A percentile compares a stretch with the other conserved stretches of the same genome.
Evolutionary conservation across 139 green algal species (phyloP).

Genomic region (Micromonas commoda): DNA sequence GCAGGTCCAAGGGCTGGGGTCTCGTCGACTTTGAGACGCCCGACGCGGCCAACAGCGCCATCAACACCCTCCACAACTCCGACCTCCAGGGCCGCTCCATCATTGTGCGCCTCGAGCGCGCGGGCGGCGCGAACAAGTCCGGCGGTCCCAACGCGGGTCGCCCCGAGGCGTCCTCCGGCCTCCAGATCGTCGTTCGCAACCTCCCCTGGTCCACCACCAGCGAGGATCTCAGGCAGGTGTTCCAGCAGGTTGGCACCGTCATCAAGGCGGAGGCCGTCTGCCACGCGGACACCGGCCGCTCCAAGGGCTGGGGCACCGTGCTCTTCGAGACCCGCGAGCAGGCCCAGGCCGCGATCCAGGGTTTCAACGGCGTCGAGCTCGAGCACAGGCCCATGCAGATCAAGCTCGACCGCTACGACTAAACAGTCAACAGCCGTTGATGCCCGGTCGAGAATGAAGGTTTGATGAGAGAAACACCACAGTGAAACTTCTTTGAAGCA

Average conservation of each 20-base stretch:
- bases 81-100: conserved; percentile 45
- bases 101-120: conserved; percentile 51
- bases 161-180: conserved; percentile 3
- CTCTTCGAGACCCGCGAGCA: conserved; percentile 65
- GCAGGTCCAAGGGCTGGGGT: conserved; percentile 52
- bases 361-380: conserved; percentile 30
- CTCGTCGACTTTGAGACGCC: conserved; percentile 71
- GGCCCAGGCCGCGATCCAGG: conserved; percentile 53
- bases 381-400: conserved; percentile 42
- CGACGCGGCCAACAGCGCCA: conserved; percentile 55
- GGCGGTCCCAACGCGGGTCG: not conserved
- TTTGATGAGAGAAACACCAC: not conserved
- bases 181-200: conserved; percentile 24
- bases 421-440: no score
- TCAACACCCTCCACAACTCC: conserved; percentile 34
- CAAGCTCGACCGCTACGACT: conserved; percentile 49
- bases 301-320: conserved; percentile 64
- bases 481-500: conserved; percentile 9
- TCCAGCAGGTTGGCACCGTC: conserved; percentile 20
- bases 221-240: conserved; percentile 22
- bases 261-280: conserved; percentile 1
- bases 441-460: not conserved
- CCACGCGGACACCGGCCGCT: conserved; percentile 14
- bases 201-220: conserved; percentile 18
- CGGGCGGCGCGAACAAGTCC: conserved; percentile 13